Conservation (phyloP, 176 grass and related monocot species). For the Echinochloa phyllopogon region DNA sequence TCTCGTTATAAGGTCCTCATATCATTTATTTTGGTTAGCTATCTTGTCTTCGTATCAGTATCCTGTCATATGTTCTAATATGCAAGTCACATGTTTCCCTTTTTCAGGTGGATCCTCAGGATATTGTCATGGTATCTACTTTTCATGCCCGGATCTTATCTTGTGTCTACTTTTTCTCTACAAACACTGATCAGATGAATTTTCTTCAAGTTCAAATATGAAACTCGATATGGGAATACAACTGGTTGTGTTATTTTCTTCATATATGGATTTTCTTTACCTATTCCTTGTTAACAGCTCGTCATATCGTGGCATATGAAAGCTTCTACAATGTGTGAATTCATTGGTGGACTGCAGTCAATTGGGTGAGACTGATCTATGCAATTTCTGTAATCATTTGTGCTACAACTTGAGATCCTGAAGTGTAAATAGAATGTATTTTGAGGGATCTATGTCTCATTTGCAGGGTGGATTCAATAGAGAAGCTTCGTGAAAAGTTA, state of each 20-base stretch:
- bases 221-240: not conserved
- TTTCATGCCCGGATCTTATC: slow-evolving; percentile 25
- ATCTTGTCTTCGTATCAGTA: not conserved
- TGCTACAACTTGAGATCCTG: not conserved
- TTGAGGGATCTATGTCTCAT: slow-evolving; percentile 23
- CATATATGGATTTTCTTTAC: not conserved
- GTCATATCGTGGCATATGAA: slow-evolving; percentile 99
- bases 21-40: slow-evolving; percentile 29
- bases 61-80: not conserved
- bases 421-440: slow-evolving; percentile 3
- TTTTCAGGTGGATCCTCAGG: slow-evolving; percentile 92
- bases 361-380: slow-evolving; percentile 69
- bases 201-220: not conserved
- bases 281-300: slow-evolving; percentile 67
- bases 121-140: slow-evolving; percentile 88
- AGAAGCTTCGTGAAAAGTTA: slow-evolving; percentile 87
- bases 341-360: slow-evolving; percentile 87
- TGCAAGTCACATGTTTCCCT: slow-evolving; percentile 18
- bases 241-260: not conserved
- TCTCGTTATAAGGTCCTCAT: not conserved
- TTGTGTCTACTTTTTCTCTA: slow-evolving; percentile 28
- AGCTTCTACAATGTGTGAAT: slow-evolving; percentile 99
- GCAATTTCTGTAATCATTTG: slow-evolving; percentile 15
- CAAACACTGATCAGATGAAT: not conserved
- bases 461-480: slow-evolving; percentile 91